Base-by-base conservation (phyloP, 2,329 filamentous ascomycete genomes). In the Aspergillus sp. region DNA sequence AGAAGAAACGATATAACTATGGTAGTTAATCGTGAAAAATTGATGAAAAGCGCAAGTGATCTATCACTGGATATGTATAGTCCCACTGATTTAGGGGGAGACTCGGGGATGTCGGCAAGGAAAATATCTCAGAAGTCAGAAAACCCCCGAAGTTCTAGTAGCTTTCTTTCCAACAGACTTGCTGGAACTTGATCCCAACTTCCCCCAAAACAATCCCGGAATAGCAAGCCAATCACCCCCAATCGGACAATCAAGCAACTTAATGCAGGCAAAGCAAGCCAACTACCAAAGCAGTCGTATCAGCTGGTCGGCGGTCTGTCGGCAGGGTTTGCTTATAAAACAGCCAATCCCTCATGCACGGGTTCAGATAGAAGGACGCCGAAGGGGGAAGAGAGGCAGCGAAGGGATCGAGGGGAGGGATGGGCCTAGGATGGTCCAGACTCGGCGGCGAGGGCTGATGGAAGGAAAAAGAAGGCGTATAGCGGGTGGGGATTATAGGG, bases 301-400 rank as follows among this genome's bases (percentile, higher is more conserved):
- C 52, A 55, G 53, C 53, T 55, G 53, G 53, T 39, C 53, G 23
- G 53, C 39, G 28, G 25, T 45, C 53, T 17, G 30, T 47, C 39
- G 53, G 53, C 41, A 55, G 39, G 53, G 25, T 55, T 36, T 25
- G 53, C 53, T 55, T 32, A 32, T 32, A 45, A 47, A 36, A 47
- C 39, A 30, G 9, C 53, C 53, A 55, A 55, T 55, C 53, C 53
- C 43, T 55, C 53, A 43, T 47, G 53, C 53, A 55, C 53, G 53
- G 43, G 53, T 55, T 10, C 39, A 47, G 53, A 32, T 55, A 60
- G 58, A 60, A 60, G 28, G 47, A 54, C 30, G 30, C 25, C 50
- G 58, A 56, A 60, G 52, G 52, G 54, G 23, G 38, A 32, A 51
- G 64, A 70, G 52, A 53, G 38, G 69, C 64, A 69, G 69, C 65